phyloP scores from a whole-genome alignment of 768 basidiomycete genomes.

The Trametes coccinea region DNA sequence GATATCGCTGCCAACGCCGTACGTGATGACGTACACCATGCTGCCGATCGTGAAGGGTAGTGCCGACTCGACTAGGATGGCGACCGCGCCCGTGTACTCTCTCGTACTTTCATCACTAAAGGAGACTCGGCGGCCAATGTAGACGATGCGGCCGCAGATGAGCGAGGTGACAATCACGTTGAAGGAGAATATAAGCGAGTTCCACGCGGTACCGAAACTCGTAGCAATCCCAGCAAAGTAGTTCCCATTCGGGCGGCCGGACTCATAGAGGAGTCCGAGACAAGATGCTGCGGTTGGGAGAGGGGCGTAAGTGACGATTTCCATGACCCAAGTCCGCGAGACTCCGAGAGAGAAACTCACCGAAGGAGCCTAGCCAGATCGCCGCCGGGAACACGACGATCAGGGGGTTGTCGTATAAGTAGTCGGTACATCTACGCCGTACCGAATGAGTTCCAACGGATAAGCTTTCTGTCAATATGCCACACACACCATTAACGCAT shows the following conservation, averaged over 20 bases:
- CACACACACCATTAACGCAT: slow-evolving; percentile 30
- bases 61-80: slow-evolving; percentile 44
- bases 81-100: slow-evolving; percentile 40
- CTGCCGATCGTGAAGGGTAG: slow-evolving; percentile 41
- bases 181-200: slow-evolving; percentile 41
- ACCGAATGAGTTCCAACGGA: no score
- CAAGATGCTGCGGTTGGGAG: slow-evolving; percentile 34
- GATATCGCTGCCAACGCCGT: slow-evolving; percentile 36
- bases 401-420: slow-evolving; percentile 26
- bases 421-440: slow-evolving; percentile 27
- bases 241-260: slow-evolving; percentile 41
- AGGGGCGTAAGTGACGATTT: no score
- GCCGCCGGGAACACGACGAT: slow-evolving; percentile 27
- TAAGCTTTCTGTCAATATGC: no score
- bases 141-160: slow-evolving; percentile 40
- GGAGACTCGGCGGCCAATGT: slow-evolving; percentile 32
- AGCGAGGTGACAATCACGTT: slow-evolving; percentile 45
- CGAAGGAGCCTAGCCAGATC: slow-evolving; percentile 26
- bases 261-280: slow-evolving; percentile 41
- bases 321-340: background rate
- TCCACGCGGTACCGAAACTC: slow-evolving; percentile 43
- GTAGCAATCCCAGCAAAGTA: slow-evolving; percentile 41
- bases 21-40: slow-evolving; percentile 41
- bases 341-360: background rate
- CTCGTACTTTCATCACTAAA: slow-evolving; percentile 28